phyloP scores from a whole-genome alignment of 2,329 filamentous ascomycete genomes.

The Phaeosphaeriaceae sp. region DNA sequence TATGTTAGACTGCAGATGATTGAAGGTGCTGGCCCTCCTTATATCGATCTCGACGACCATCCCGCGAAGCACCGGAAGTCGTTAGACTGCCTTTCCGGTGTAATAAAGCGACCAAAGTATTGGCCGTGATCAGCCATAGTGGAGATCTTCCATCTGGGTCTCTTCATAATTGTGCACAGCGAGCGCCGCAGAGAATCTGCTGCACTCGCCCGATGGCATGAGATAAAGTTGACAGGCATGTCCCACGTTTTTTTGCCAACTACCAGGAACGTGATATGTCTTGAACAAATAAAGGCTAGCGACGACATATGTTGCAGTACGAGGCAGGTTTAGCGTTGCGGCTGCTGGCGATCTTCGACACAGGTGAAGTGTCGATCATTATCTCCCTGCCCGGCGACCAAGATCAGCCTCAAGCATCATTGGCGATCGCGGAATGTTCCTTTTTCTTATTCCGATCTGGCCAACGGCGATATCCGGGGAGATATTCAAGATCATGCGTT shows the following conservation, averaged over 20 bases:
- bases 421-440: neutral
- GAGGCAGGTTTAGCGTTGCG: neutral
- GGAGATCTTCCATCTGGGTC: neutral
- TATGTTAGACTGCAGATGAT: neutral
- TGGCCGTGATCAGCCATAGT: neutral
- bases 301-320: neutral
- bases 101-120: neutral
- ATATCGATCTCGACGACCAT: neutral
- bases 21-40: neutral
- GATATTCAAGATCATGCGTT: neutral
- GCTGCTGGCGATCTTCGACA: neutral
- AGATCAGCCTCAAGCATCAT: neutral
- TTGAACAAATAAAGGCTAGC: neutral
- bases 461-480: neutral
- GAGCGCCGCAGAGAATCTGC: neutral
- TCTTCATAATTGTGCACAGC: neutral
- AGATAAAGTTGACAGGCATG: neutral
- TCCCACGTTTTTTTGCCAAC: neutral
- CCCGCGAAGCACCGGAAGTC: neutral
- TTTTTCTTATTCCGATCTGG: neutral
- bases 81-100: neutral
- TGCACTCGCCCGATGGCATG: neutral
- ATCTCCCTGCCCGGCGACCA: conserved; percentile 5
- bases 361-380: conserved; percentile 5
- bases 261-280: neutral